A percentile compares a stretch with the other conserved stretches of the same genome.
Conservation (phyloP, 176 grass and related monocot genomes). For the Musa schizocarpa region DNA sequence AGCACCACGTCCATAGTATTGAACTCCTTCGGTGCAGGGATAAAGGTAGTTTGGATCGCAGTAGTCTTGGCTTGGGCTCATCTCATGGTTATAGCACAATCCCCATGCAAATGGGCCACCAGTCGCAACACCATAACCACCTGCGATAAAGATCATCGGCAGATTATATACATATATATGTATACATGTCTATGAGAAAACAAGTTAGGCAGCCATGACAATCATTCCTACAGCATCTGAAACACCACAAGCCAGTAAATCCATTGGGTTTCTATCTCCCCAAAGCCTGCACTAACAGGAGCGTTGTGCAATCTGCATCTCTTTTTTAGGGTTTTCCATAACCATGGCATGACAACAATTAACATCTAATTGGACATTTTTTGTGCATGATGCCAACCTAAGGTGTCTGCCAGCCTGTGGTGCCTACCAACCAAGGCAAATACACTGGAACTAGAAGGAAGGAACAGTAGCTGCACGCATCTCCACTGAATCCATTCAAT, state of each 20-base stretch:
- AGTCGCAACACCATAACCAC: constrained; percentile 44
- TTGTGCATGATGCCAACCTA: background rate
- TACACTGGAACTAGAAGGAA: background rate
- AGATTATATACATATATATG: background rate
- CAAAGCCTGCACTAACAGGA: background rate
- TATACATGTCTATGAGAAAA: background rate
- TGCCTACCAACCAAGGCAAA: background rate
- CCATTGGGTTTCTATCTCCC: no score
- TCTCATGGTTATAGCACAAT: constrained; percentile 72
- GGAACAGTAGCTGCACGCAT: no score
- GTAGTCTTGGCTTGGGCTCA: constrained; percentile 82
- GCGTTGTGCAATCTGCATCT: background rate
- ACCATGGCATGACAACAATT: background rate
- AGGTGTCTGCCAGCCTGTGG: background rate
- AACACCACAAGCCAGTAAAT: background rate
- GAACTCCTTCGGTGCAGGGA: constrained; percentile 48
- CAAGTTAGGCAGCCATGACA: background rate
- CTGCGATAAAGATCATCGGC: constrained; percentile 15
- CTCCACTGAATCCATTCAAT: background rate
- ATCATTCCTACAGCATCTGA: background rate
- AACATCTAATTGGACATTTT: background rate
- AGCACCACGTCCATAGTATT: constrained; percentile 74
- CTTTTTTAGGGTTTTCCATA: background rate
- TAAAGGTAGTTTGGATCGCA: constrained; percentile 52
- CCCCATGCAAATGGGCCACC: constrained; percentile 61